phyloP scores from a whole-genome alignment of 805 yeast species.

The Zygotorulaspora sp. region DNA sequence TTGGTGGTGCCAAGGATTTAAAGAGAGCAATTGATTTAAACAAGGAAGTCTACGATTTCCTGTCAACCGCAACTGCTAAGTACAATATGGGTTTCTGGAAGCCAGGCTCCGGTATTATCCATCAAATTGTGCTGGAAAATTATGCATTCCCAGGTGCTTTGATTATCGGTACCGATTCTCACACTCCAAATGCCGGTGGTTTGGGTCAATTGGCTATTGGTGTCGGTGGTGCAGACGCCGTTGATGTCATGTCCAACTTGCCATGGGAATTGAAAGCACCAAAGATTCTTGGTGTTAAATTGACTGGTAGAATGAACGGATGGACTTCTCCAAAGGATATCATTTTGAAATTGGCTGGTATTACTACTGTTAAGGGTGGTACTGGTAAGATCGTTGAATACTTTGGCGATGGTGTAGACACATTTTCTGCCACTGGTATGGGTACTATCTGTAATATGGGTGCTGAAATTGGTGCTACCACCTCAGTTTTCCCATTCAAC shows the following conservation, averaged over 20 bases:
- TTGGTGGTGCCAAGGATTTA: slow-evolving; percentile 83
- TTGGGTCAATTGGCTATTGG: slow-evolving; percentile 96
- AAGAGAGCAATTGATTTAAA: slow-evolving; percentile 81
- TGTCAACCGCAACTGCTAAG: slow-evolving; percentile 85
- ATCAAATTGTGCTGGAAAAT: slow-evolving; percentile 93
- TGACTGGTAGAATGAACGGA: slow-evolving; percentile 86
- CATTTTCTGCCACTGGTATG: slow-evolving; percentile 97
- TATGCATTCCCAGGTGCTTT: slow-evolving; percentile 96
- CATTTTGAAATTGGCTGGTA: slow-evolving; percentile 87
- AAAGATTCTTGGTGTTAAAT: slow-evolving; percentile 88
- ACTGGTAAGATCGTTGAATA: slow-evolving; percentile 95
- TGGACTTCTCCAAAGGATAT: slow-evolving; percentile 98
- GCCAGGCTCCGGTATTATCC: slow-evolving; percentile 97
- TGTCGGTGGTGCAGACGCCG: slow-evolving; percentile 99
- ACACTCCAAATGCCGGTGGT: slow-evolving; percentile 98
- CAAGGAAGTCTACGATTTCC: slow-evolving; percentile 91
- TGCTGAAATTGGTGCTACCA: slow-evolving; percentile 98
- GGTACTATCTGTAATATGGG: slow-evolving; percentile 99
- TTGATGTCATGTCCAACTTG: slow-evolving; percentile 88
- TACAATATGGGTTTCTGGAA: slow-evolving; percentile 98
- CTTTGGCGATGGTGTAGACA: slow-evolving; percentile 90
- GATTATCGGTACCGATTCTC: slow-evolving; percentile 95
- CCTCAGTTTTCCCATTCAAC: slow-evolving; percentile 96
- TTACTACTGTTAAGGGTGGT: slow-evolving; percentile 96
- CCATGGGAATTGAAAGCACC: slow-evolving; percentile 99